Base-by-base conservation (phyloP, 2,329 filamentous ascomycete genomes). In the Ustulina deusta region DNA sequence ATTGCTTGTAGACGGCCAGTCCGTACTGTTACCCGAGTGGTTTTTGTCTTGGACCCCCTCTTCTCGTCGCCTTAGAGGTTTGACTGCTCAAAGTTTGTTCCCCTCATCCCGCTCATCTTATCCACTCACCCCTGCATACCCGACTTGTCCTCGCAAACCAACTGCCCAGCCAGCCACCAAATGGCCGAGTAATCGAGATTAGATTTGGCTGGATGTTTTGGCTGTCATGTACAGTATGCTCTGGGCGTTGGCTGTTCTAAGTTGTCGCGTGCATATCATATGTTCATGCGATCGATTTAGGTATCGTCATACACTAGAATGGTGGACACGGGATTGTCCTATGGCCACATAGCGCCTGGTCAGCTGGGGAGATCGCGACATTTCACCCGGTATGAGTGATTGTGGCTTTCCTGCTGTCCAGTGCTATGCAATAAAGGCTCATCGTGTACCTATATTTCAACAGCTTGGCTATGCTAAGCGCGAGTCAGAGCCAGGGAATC, bases 81-180 rank as follows among this genome's bases (percentile, higher is more conserved):
- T 44, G 57, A 44, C 61, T 64, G 36, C 52, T 59, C 60, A 71
- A 68, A 69, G 61, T 68, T 71, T 69, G 64, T 69, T 71, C 64
- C 66, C 66, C 66, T 66, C 63, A 69, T 63, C 57, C 42, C 44
- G 48, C 42, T 55, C 63, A 68, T 65, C 69, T 63, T 68, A 68
- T 62, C 67, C 69, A 69, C 67, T 55, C 64, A 65, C 69, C 69
- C 69, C 66, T 69, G 69, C 66, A 66, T 55, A 36, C 63, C 61
- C 61, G 66, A 65, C 61, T 64, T 63, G 54, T 59, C 49, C 63
- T 70, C 58, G 63, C 66, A 48, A 68, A 56, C 68, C 60, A 70
- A 61, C 61, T 58, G n/a, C n/a, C n/a, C n/a, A 65, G 64, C 67
- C 62, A 61, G 65, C 60, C 63, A 62, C 69, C 61, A 59, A 66